Evolutionary conservation across 257 asterid species (phyloP), one percentile per base, ranked within the genome.

Genomic region (Mitragyna speciosa): DNA sequence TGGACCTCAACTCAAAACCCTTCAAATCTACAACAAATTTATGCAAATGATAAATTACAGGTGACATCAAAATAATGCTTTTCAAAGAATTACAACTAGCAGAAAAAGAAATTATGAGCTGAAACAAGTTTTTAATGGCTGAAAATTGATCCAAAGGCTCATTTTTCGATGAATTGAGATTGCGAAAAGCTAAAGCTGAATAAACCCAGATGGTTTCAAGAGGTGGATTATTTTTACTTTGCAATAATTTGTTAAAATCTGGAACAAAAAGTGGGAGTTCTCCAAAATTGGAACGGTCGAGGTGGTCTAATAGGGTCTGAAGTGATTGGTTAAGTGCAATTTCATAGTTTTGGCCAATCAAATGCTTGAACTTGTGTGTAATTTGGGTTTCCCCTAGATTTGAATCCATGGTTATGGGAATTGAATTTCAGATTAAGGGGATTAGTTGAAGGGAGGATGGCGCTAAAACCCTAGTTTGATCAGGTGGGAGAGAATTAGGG

Each of bases 161-260:
- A 10, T 47, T 56, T 45, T 83, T 82, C 70, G 80, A 48, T 9
- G 89, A 65, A 43, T 26, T 78, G n/a, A 72, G 47, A 67, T 28
- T 28, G 65, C 36, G 85, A 83, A 79, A 90, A 73, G 30, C 73
- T 41, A 89, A 81, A 66, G 93, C 88, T 31, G 97, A 76, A 78
- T 84, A 87, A 75, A 88, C 83, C 95, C 96, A 93, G 75, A 91
- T 80, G 80, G 91, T 79, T 88, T 91, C 97, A 72, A 91, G 86
- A 74, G 95, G 90, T 39, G 95, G 92, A 85, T 87, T 85, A 30
- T 63, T 68, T 83, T 82, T 87, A 70, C 82, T 69, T 58, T 87
- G 94, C 78, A 90, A 79, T 76, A 89, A 83, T 77, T 87, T 81
- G 31, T 73, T 73, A 76, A 92, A 88, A 52, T 71, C 81, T 16